Conservation (phyloP, 2,329 filamentous ascomycete genomes). For the Periconia macrospinosa region DNA sequence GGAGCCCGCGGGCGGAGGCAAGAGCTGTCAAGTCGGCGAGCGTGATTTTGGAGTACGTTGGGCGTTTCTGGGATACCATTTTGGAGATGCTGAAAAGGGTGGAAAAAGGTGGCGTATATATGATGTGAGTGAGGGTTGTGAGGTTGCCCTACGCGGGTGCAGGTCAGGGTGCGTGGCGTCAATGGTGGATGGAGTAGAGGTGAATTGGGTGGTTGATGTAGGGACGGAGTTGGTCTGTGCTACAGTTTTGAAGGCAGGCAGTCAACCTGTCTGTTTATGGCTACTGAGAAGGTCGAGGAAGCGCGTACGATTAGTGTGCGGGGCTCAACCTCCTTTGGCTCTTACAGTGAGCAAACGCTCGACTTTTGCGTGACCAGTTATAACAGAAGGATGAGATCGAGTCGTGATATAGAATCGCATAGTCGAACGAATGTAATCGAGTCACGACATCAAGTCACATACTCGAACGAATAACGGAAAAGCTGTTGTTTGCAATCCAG, state of each 20-base stretch:
- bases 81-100: neutral
- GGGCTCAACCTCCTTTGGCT: no score
- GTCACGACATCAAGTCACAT: no score
- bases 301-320: no score
- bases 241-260: neutral
- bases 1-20: constrained; percentile 68
- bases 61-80: constrained; percentile 7
- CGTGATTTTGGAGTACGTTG: constrained; percentile 71
- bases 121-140: neutral
- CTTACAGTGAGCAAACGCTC: no score
- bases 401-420: no score
- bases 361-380: no score
- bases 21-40: constrained; percentile 78
- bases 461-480: no score
- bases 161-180: neutral
- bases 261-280: no score
- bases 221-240: neutral
- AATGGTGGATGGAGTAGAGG: neutral
- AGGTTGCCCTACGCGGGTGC: neutral
- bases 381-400: no score
- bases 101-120: neutral
- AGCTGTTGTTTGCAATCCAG: no score
- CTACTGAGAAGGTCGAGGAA: no score
- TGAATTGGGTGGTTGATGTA: neutral
- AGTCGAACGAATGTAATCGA: no score